Conservation (phyloP, 208 protist species). For the Lotmaria passim region DNA sequence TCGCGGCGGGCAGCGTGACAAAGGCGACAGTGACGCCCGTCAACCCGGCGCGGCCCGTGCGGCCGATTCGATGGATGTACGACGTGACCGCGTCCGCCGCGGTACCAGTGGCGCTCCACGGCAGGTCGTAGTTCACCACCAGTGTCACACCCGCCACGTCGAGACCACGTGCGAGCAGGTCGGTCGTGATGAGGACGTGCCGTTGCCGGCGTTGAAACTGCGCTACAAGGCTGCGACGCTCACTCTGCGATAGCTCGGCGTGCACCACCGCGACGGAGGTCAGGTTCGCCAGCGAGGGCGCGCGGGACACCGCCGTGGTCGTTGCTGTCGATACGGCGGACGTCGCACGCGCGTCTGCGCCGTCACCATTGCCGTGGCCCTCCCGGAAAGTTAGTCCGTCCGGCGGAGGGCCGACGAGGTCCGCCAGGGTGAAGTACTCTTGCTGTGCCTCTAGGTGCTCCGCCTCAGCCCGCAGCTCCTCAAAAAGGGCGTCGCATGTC, state of each 20-base stretch:
- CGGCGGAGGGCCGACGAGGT: slow-evolving; percentile 56
- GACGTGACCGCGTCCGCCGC: slow-evolving; percentile 61
- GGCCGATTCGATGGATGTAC: slow-evolving; percentile 97
- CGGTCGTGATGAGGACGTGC: slow-evolving; percentile 98
- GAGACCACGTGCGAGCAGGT: slow-evolving; percentile 93
- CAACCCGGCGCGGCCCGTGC: slow-evolving; percentile 88
- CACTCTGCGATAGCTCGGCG: slow-evolving; percentile 72
- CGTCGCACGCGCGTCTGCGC: not conserved
- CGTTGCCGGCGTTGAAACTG: slow-evolving; percentile 94
- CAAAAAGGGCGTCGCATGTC: slow-evolving; percentile 74
- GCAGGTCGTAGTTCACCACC: slow-evolving; percentile 99
- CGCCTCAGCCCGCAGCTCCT: slow-evolving; percentile 68
- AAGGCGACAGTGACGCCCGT: slow-evolving; percentile 94
- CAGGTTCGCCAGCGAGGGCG: slow-evolving; percentile 40
- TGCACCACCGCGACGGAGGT: slow-evolving; percentile 78
- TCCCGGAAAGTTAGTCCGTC: slow-evolving; percentile 28
- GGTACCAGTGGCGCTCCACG: slow-evolving; percentile 39
- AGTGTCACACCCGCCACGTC: slow-evolving; percentile 97
- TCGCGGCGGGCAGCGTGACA: slow-evolving; percentile 66
- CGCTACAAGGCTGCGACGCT: slow-evolving; percentile 95
- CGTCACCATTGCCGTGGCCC: not conserved
- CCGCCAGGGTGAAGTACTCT: slow-evolving; percentile 45
- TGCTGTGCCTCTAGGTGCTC: slow-evolving; percentile 46
- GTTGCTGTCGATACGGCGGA: slow-evolving; percentile 1
- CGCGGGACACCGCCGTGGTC: not conserved